Evolutionary conservation across 2,329 filamentous ascomycete species (phyloP).

Genomic region (Leptographium lundbergii): DNA sequence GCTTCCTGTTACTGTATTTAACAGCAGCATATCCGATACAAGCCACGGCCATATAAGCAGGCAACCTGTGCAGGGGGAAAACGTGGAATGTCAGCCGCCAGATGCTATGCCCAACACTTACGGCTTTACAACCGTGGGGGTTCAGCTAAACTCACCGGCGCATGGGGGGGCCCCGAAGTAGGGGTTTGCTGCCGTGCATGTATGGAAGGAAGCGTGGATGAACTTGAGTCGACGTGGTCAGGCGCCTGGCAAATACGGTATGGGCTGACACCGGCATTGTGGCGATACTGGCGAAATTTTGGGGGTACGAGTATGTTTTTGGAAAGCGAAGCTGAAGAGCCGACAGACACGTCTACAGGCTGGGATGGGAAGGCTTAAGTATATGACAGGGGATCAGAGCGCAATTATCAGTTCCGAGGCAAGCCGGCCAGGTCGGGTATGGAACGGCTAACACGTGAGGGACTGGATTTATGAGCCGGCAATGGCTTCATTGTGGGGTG

Average conservation of each 20-base stretch:
- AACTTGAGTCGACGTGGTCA: constrained; percentile 16
- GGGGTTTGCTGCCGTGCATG: constrained; percentile 13
- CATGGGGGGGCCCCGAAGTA: neutral
- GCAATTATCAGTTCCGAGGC: constrained; percentile 1
- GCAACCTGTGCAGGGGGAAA: constrained; percentile 2
- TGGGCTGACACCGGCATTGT: constrained; percentile 2
- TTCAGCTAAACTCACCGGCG: constrained; percentile 3
- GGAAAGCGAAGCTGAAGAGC: neutral
- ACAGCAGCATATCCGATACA: constrained; percentile 7
- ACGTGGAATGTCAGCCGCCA: neutral
- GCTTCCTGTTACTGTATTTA: neutral
- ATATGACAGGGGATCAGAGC: neutral
- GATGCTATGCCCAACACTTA: neutral
- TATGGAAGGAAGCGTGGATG: constrained; percentile 20
- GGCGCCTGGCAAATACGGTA: constrained; percentile 3
- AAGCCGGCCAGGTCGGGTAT: neutral
- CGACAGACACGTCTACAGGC: neutral
- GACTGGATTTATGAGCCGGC: neutral
- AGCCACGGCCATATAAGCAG: constrained; percentile 3
- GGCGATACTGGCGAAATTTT: neutral
- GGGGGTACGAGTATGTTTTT: neutral
- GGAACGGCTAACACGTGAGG: constrained; percentile 3
- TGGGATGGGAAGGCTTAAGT: neutral
- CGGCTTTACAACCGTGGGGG: neutral
- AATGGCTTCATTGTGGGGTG: constrained; percentile 6